These are phyloP conservation scores for Entamoeba histolytica DNA, from an alignment of 208 protist genomes.

Conservation along the genomic window DNA sequence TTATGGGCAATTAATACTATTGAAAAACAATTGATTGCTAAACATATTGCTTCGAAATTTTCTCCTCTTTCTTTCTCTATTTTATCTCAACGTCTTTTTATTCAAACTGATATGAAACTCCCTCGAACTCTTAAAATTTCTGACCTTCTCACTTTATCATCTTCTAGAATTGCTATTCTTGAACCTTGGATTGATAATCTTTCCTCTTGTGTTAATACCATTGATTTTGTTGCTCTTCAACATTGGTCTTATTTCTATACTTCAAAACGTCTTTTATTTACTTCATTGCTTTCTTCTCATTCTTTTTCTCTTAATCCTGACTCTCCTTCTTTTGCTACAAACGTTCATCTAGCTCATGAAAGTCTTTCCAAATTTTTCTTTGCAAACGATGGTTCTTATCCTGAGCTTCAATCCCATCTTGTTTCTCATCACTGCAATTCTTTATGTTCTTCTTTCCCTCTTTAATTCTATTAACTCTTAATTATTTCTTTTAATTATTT, in stretches of 20 bases:
- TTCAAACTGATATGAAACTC: not conserved
- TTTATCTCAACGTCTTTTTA: not conserved
- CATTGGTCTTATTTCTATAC: not conserved
- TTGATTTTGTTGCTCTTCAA: not conserved
- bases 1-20: not conserved
- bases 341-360: not conserved
- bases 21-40: not conserved
- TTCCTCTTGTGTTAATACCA: too few relatives aligned
- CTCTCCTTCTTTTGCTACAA: too few relatives aligned
- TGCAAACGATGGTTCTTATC: not conserved
- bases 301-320: too few relatives aligned
- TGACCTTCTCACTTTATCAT: not conserved
- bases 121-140: not conserved
- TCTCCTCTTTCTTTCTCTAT: not conserved
- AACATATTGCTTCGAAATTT: not conserved
- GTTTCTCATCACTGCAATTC: too few relatives aligned
- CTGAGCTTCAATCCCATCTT: too few relatives aligned
- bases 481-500: too few relatives aligned
- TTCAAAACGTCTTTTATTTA: not conserved
- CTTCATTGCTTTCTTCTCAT: not conserved
- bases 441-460: too few relatives aligned
- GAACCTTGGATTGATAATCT: not conserved
- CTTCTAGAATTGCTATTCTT: not conserved
- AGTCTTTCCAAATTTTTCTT: not conserved
- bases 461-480: too few relatives aligned